Base-by-base conservation (phyloP, 164 flowering plant genomes). In the Dillenia suffruticosa region DNA sequence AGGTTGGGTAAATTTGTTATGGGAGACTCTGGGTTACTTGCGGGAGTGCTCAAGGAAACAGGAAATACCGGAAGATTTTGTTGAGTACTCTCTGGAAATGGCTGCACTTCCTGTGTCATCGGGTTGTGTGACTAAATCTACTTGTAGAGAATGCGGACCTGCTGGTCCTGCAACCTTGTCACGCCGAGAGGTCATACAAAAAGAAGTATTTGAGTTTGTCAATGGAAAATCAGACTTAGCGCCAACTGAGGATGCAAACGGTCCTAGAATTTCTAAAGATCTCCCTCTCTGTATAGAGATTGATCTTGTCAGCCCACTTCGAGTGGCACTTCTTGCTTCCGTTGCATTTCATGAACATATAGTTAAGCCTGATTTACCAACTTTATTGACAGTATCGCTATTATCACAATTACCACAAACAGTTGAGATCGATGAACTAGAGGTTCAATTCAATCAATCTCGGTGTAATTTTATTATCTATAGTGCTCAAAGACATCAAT, bases 41-140 rank as follows among this genome's bases (percentile, higher is more conserved):
- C 79, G 94, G 61, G 97, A 95, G 70, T 88, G 92, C 77, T 87
- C 97, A 5, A 85, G 76, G 81, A 82, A 67, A 66, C 68, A 70
- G 11, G 79, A 76, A 51, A 69, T 71, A 10, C 71, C 79, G 19
- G 87, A 84, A 68, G 92, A 87, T 60, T 90, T 89, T 71, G 59
- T 90, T 0, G 97, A 92, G 75, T 85, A 83, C 68, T 95, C 99
- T 58, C 91, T 95, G 72, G 96, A 95, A 79, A 89, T 95, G 97
- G 96, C 99, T 78, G 88, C 99, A 9, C 49, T 95, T 75, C 99
- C 99, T 4, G 74, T 84, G 52, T 64, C 77, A 61, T 77, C 80
- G 69, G 71, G 49, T 59, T 57, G 44, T 57, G 68, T 43, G 48
- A 49, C 48, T 10, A 70, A 58, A 47, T 59, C 72, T 52, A 66